Percentiles rank a stretch among this genome's conserved stretches.
These are phyloP conservation scores for Cajanus cajan DNA, from an alignment of 306 rosid species.

Conservation along the genomic window DNA sequence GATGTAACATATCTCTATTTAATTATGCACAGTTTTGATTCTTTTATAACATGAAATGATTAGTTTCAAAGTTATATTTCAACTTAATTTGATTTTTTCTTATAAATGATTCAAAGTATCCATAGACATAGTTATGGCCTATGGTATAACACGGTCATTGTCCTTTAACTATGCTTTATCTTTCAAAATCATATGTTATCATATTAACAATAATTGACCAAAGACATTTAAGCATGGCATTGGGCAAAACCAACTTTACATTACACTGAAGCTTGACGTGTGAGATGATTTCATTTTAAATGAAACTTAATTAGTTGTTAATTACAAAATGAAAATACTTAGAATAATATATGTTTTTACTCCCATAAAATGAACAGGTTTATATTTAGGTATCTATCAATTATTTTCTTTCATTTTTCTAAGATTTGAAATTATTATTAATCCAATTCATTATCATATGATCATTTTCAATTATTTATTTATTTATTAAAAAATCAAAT, in stretches of 20 bases:
- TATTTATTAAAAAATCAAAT: too few species aligned
- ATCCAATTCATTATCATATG: too few species aligned
- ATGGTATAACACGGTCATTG: neutral
- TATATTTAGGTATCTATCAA: too few species aligned
- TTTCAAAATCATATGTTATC: neutral
- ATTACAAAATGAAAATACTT: neutral
- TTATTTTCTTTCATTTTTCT: too few species aligned
- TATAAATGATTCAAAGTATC: neutral
- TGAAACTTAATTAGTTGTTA: neutral
- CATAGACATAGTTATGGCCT: neutral
- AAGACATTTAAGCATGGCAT: neutral
- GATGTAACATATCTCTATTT: neutral
- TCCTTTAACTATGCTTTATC: neutral
- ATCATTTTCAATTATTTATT: too few species aligned
- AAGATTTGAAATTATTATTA: too few species aligned
- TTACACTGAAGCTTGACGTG: neutral
- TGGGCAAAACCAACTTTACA: neutral
- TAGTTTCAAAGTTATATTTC: neutral
- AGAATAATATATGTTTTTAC: too few species aligned
- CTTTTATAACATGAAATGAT: neutral
- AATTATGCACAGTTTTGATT: neutral
- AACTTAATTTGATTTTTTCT: neutral
- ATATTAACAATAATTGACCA: neutral
- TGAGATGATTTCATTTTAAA: slow-evolving; percentile 20
- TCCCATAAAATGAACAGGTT: too few species aligned